These are phyloP conservation scores for Phalaenopsis aphrodite DNA, from an alignment of 106 monocot genomes.

Conservation along the genomic window DNA sequence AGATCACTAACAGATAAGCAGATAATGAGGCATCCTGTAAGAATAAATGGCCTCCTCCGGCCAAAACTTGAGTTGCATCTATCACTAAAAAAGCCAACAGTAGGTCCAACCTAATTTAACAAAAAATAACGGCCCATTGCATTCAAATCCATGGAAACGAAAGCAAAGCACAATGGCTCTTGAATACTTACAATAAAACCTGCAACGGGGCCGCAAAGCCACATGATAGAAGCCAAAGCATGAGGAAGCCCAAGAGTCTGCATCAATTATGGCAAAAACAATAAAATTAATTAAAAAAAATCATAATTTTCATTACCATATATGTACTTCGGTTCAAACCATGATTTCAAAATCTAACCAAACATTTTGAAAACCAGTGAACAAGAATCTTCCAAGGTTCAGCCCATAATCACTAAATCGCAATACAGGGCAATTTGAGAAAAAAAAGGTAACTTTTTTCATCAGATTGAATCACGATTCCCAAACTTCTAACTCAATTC, in stretches of 20 bases:
- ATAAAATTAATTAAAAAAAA: not conserved
- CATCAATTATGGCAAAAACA: not conserved
- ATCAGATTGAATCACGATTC: no score
- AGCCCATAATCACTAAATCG: no score
- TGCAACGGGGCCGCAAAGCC: slow-evolving; percentile 65
- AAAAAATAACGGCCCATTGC: not conserved
- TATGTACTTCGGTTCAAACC: not conserved
- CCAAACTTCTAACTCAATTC: no score
- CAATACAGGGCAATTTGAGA: no score
- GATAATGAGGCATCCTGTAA: slow-evolving; percentile 44
- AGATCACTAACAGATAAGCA: slow-evolving; percentile 43
- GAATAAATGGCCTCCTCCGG: slow-evolving; percentile 60
- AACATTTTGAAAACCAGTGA: not conserved
- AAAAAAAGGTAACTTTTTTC: no score
- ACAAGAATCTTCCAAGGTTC: not conserved
- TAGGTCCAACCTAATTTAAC: slow-evolving; percentile 49
- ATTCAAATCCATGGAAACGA: not conserved
- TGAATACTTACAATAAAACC: slow-evolving; percentile 46
- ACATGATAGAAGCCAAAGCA: slow-evolving; percentile 50
- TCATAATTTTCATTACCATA: no score
- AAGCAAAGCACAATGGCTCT: not conserved
- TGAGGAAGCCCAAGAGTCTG: slow-evolving; percentile 64
- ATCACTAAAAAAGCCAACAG: slow-evolving; percentile 60
- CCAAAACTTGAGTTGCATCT: slow-evolving; percentile 51
- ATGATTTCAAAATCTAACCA: not conserved